Evolutionary conservation across 306 rosid species (phyloP), one percentile per base, ranked within the genome.

Genomic region (Citrullus colocynthis): DNA sequence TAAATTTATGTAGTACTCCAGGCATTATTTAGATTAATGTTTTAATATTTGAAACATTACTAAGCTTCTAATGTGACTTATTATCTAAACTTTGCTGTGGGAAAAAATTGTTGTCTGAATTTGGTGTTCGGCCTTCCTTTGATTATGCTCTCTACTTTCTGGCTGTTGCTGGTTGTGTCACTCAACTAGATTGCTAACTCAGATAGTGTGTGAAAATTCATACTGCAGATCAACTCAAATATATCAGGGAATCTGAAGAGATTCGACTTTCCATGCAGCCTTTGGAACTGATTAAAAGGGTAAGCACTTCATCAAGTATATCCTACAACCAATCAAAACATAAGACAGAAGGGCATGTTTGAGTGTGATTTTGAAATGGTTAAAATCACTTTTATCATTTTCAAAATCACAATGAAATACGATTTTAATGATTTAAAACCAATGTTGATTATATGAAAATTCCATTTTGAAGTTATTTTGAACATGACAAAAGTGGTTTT

Each of bases 181-280:
- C 34, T 41, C 54, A 12, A 45, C 32, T 10, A 34, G 36, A 42
- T 52, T 49, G 18, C 54, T 37, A n/a, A 52, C 48, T 74, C 51
- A 9, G 24, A 24, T 63, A 67, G 12, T 13, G 17, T 71, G 11
- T 62, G 74, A 24, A 32, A 34, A 79, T 78, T 75, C 74, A n/a
- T 81, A 79, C 69, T 92, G 88, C 96, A 96, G 97, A 81, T 83
- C 86, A 87, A 79, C 87, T 83, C 73, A 82, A 78, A 51, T 90
- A 88, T 77, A 84, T 95, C 56, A 83, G 81, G 82, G 93, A 92
- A 86, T 89, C 96, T 64, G 96, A 95, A 83, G 91, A 88, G 80
- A 89, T 89, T 77, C 97, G 99, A 73, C 91, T 92, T 78, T 91
- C 96, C 39, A 87, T 95, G 99, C 88, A 80, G 80, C 97, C 99